Base-by-base conservation (phyloP, 2,329 filamentous ascomycete species). In the Penicillium sp. region DNA sequence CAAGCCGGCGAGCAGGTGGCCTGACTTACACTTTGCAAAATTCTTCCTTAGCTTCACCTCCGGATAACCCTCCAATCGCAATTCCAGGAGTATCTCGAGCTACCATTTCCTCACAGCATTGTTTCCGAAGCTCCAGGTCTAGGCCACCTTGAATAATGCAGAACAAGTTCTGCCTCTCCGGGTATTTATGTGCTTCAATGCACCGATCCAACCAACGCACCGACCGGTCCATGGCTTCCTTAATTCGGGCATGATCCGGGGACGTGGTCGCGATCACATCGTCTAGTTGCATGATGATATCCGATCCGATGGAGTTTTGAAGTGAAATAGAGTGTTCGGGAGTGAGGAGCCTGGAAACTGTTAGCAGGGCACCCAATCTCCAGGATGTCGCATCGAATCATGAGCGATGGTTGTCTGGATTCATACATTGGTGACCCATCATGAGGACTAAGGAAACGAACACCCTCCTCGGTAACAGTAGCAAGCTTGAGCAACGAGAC, bases 281-380 rank as follows among this genome's bases (percentile, higher is more conserved):
- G 81, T 99, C 95, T 4, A 99, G 87, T 78, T 99, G 96, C 96
- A 99, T 99, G 67, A 98, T 97, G 69, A 99, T 98, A 78, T 99
- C 95, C 64, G 92, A 96, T 64, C 95, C 95, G 71, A 99, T 99
- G 56, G 90, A 94, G 77, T 99, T 98, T 75, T 99, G 95, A 3
- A 99, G 84, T 11, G 88, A 89, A 69, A 99, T 97, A 0, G 95
- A 98, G 79, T 98, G 94, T 76, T 99, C 96, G 0, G 95, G 95
- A 0, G 95, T 99, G 49, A 99, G 87, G 11, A 99, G 87, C 83
- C 83, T 85, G 54, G 15, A 20, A 37, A n/a, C n/a, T 14, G n/a
- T 57, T 8, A 61, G 43, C 25, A n/a, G 15, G 50, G 25, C 5
- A 37, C 10, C 31, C n/a, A 11, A 2, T 20, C 17, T 34, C 15